Base-by-base conservation (phyloP, 208 protist genomes). In the Trypanosoma melophagium region DNA sequence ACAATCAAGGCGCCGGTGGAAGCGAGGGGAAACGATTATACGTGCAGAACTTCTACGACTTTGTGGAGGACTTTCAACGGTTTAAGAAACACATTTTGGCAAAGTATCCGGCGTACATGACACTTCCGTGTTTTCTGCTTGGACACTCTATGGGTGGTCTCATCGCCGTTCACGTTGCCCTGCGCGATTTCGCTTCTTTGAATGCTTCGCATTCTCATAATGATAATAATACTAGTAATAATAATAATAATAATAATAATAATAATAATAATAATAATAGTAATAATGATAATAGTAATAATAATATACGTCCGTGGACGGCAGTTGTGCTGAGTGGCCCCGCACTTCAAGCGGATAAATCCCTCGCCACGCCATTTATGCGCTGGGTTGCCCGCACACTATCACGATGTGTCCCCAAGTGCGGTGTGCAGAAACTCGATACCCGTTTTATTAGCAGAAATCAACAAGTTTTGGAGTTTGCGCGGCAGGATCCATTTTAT, bases 61-160 rank as follows among this genome's bases (percentile, higher is more conserved):
- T 89, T 68, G 87, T 91, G 13, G 79, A 91, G 66, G 87, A 93
- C 73, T 69, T 87, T 45, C 28, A 71, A 52, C 71, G 60, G n/a
- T 91, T 93, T 67, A 60, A 81, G 17, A 12, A 66, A 21, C 66
- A 60, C 24, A 75, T 87, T 2, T 52, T 74, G 53, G n/a, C 58
- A 28, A 54, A 53, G 17, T 85, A 87, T 66, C 59, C 74, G 0
- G 71, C 74, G 40, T 74, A 90, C 51, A 50, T 17, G n/a, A 24
- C 57, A 8, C 60, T 82, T 45, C 80, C 84, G 22, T 74, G 67
- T n/a, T 84, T 85, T 55, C 73, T 93, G 24, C 40, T 93, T 28
- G 87, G 87, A 9, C 87, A 93, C 63, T 93, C 87, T 38, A 93
- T 93, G 87, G 87, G 87, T 7, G 87, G 87, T 2, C 71, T 93